phyloP scores from a whole-genome alignment of 768 basidiomycete species.

The Boletus vinaceobasis region DNA sequence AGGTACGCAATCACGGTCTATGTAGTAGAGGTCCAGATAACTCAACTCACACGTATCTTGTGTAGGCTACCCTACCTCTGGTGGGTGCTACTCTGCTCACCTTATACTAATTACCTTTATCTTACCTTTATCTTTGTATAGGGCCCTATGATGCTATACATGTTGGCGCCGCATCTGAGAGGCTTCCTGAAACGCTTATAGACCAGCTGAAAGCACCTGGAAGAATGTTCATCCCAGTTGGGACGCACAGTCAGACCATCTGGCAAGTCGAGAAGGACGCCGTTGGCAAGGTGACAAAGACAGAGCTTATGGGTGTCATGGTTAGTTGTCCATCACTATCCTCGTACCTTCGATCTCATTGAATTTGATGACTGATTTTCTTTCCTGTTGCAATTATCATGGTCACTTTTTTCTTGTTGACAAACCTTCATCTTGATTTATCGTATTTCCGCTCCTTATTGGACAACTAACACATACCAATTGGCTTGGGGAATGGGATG shows the following conservation, averaged over 20 bases:
- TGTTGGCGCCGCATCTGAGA: conserved; percentile 88
- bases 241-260: conserved; percentile 56
- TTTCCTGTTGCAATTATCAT: background rate
- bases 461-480: background rate
- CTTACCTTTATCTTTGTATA: conserved; percentile 16
- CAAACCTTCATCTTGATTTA: background rate
- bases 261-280: conserved; percentile 77
- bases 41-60: background rate
- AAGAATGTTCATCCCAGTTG: conserved; percentile 92
- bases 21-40: background rate
- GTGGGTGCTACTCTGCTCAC: conserved; percentile 19
- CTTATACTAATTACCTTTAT: background rate
- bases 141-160: conserved; percentile 84
- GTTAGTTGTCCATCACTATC: conserved; percentile 41
- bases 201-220: conserved; percentile 76
- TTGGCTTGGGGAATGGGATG: background rate
- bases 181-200: conserved; percentile 64
- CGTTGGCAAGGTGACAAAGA: conserved; percentile 61
- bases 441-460: background rate
- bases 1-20: conserved; percentile 40
- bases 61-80: conserved; percentile 35
- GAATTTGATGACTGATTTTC: conserved; percentile 12
- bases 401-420: background rate
- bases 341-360: conserved; percentile 4
- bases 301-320: conserved; percentile 74